A percentile compares a stretch with the other conserved stretches of the same genome.
Conservation (phyloP, 257 asterid species). For the Perilla frutescens region DNA sequence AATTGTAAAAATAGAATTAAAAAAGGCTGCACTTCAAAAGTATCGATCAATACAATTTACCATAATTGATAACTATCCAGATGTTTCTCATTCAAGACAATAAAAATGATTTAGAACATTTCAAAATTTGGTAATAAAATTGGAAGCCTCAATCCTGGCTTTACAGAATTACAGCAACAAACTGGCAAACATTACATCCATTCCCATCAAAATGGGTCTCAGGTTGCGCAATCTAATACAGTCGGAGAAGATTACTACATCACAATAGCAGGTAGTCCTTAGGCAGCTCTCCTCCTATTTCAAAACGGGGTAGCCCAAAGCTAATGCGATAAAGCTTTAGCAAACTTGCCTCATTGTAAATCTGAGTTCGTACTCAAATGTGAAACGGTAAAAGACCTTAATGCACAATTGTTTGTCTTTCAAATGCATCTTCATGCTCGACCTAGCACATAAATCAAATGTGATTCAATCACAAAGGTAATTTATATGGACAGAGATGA, state of each 20-base stretch:
- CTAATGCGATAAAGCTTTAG: neutral
- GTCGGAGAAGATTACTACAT: conserved; percentile 18
- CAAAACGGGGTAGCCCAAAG: neutral
- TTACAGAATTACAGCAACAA: conserved; percentile 6
- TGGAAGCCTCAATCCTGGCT: conserved; percentile 3
- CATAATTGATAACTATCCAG: conserved; percentile 5
- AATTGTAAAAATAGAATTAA: too few relatives aligned
- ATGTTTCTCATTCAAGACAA: conserved; percentile 10
- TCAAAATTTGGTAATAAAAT: neutral
- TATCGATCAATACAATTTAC: neutral
- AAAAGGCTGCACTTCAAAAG: neutral
- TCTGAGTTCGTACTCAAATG: neutral
- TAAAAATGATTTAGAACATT: neutral
- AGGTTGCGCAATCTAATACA: neutral
- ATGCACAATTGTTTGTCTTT: conserved; percentile 56
- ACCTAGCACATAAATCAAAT: conserved; percentile 53
- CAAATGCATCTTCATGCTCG: conserved; percentile 64
- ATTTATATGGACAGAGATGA: neutral
- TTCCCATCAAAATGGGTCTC: neutral
- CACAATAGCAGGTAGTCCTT: neutral
- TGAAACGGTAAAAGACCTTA: conserved; percentile 34
- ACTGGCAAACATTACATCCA: neutral
- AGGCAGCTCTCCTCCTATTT: conserved; percentile 16
- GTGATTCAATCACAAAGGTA: conserved; percentile 2
- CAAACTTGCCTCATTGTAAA: conserved; percentile 8